Percentiles rank a stretch among this genome's conserved stretches.
Conservation (phyloP, 192 early-diverging fungal species). For the Chytriomyces sp. region DNA sequence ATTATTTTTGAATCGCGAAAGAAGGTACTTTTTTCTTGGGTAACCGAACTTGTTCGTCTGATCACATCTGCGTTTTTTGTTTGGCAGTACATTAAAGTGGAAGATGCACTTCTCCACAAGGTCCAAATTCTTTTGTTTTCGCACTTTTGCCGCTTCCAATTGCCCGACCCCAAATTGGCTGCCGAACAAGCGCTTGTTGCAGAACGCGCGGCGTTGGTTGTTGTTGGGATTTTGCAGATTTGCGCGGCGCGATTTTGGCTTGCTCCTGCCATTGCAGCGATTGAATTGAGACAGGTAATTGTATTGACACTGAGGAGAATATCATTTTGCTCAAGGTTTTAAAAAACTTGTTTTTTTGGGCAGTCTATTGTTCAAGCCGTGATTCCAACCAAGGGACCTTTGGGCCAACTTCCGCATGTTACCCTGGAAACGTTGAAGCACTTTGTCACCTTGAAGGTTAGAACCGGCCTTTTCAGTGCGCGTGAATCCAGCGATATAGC, state of each 20-base stretch:
- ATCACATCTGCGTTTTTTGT: too few species aligned
- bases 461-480: too few species aligned
- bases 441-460: conserved; percentile 66
- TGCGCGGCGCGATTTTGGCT: conserved; percentile 87
- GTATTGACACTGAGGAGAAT: too few species aligned
- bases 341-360: neutral
- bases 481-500: too few species aligned
- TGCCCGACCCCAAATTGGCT: conserved; percentile 57
- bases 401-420: conserved; percentile 87
- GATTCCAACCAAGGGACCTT: conserved; percentile 73
- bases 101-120: too few species aligned
- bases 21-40: too few species aligned
- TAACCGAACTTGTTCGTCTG: too few species aligned
- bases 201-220: conserved; percentile 72
- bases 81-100: conserved; percentile 85
- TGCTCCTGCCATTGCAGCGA: conserved; percentile 64
- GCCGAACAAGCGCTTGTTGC: conserved; percentile 68
- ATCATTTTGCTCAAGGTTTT: neutral
- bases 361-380: conserved; percentile 79
- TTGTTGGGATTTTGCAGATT: conserved; percentile 89
- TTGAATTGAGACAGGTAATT: conserved; percentile 83
- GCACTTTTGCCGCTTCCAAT: conserved; percentile 71
- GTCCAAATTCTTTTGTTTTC: too few species aligned
- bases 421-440: conserved; percentile 69
- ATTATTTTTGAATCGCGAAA: too few species aligned